Evolutionary conservation across 1,284 basidiomycete genomes (phyloP).

Genomic region (Earliella scabrosa): DNA sequence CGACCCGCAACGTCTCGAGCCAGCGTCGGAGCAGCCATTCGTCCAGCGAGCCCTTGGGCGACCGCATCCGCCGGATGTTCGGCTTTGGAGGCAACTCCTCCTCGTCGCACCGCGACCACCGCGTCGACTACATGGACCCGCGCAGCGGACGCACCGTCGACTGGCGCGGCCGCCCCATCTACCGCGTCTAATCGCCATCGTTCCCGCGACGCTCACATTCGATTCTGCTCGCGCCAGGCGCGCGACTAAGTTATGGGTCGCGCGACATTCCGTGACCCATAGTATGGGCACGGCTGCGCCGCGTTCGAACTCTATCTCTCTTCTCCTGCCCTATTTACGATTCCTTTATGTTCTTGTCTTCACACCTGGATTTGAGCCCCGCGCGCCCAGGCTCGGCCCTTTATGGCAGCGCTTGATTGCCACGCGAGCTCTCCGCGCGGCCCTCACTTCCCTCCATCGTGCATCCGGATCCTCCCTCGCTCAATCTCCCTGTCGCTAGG

Average conservation of each 20-base stretch:
- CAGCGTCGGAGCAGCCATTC: constrained; percentile 25
- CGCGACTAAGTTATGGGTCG: constrained; percentile 10
- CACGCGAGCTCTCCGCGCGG: no score
- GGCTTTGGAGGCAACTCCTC: constrained; percentile 46
- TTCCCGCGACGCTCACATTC: constrained; percentile 8
- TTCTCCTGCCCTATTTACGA: not conserved
- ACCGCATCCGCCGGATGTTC: constrained; percentile 60
- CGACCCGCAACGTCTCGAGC: constrained; percentile 19
- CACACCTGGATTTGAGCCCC: not conserved
- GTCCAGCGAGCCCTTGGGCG: constrained; percentile 40
- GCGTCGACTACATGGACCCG: constrained; percentile 48
- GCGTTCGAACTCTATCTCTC: not conserved
- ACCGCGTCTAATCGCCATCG: constrained; percentile 44
- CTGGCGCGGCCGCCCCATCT: constrained; percentile 53
- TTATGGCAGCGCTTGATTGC: no score
- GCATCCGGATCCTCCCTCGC: no score
- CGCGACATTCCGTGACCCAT: not conserved
- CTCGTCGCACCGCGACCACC: constrained; percentile 45
- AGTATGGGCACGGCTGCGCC: not conserved
- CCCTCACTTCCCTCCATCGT: no score
- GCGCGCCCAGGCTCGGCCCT: not conserved
- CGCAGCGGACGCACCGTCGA: constrained; percentile 56
- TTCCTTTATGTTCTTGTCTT: not conserved
- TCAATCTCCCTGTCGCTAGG: no score
- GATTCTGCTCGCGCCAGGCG: constrained; percentile 13